Evolutionary conservation across 352 stramenopile species (phyloP).

Genomic region (Globisporangium megalacanthum): DNA sequence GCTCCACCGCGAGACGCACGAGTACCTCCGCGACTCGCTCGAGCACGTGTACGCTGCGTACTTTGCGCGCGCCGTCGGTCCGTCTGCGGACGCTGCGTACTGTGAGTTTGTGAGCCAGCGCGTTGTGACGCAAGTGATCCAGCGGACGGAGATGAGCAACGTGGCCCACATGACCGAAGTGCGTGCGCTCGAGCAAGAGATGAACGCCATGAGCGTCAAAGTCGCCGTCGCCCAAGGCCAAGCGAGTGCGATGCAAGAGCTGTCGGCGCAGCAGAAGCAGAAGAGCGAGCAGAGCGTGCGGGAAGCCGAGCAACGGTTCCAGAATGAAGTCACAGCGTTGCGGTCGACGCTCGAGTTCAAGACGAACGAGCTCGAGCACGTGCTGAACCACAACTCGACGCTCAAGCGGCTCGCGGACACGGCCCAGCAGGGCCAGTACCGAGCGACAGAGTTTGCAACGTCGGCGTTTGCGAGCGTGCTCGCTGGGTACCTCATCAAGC

Average conservation of each 20-base stretch:
- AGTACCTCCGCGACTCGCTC: slow-evolving; percentile 52
- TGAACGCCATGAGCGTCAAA: slow-evolving; percentile 81
- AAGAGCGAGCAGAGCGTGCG: slow-evolving; percentile 74
- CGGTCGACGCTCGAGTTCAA: slow-evolving; percentile 79
- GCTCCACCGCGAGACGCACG: slow-evolving; percentile 63
- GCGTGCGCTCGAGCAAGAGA: slow-evolving; percentile 65
- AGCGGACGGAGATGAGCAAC: slow-evolving; percentile 72
- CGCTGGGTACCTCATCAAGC: slow-evolving; percentile 84
- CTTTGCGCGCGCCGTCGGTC: slow-evolving; percentile 51
- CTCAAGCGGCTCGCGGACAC: slow-evolving; percentile 81
- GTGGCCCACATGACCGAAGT: slow-evolving; percentile 72
- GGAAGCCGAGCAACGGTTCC: slow-evolving; percentile 70
- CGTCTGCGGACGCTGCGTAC: slow-evolving; percentile 77
- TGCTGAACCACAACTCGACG: slow-evolving; percentile 85
- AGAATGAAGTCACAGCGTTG: slow-evolving; percentile 56
- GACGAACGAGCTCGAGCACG: slow-evolving; percentile 84
- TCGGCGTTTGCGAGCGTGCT: slow-evolving; percentile 66
- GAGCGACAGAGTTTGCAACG: slow-evolving; percentile 76
- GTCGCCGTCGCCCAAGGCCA: slow-evolving; percentile 77
- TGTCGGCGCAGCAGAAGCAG: slow-evolving; percentile 68
- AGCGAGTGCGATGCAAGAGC: slow-evolving; percentile 75
- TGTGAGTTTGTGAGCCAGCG: slow-evolving; percentile 79
- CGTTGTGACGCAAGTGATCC: slow-evolving; percentile 65
- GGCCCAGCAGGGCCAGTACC: slow-evolving; percentile 80
- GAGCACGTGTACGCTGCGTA: slow-evolving; percentile 52